Percentiles rank a stretch among this genome's conserved stretches.
Evolutionary conservation across 2,329 filamentous ascomycete genomes (phyloP).

Genomic region (Gyromitra esculenta): DNA sequence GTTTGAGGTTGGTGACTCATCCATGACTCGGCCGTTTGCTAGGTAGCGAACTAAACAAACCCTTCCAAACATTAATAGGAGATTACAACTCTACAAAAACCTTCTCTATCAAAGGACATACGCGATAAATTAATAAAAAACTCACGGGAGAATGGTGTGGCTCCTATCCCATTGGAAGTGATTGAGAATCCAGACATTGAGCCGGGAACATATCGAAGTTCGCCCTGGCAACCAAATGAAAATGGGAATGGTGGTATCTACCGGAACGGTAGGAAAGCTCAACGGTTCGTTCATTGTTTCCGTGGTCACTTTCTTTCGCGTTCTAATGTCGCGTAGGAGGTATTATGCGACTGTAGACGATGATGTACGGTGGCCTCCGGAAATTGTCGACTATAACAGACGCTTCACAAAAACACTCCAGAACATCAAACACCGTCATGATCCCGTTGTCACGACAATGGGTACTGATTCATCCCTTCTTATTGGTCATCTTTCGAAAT

Average conservation of each 20-base stretch:
- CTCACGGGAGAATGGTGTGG: slow-evolving; percentile 67
- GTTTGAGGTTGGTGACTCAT: slow-evolving; percentile 78
- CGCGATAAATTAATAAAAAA: slow-evolving; percentile 65
- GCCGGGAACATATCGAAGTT: slow-evolving; percentile 79
- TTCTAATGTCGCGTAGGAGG: slow-evolving; percentile 64
- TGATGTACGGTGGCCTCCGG: slow-evolving; percentile 87
- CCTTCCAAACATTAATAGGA: slow-evolving; percentile 68
- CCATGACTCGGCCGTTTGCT: slow-evolving; percentile 16
- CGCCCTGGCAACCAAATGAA: slow-evolving; percentile 63
- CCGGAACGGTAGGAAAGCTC: slow-evolving; percentile 63
- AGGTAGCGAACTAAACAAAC: slow-evolving; percentile 14
- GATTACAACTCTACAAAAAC: slow-evolving; percentile 85
- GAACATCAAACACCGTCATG: slow-evolving; percentile 93
- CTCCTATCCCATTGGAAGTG: slow-evolving; percentile 62
- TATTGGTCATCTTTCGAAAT: slow-evolving; percentile 8
- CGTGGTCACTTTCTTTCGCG: neutral
- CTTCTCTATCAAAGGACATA: slow-evolving; percentile 77
- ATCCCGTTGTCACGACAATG: slow-evolving; percentile 96
- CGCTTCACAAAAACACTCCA: slow-evolving; percentile 88
- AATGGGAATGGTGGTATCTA: slow-evolving; percentile 63
- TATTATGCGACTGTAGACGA: slow-evolving; percentile 96
- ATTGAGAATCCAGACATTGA: slow-evolving; percentile 90
- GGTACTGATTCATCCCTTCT: slow-evolving; percentile 56
- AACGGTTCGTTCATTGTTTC: slow-evolving; percentile 58
- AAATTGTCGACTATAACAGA: slow-evolving; percentile 92